Evolutionary conservation across 306 rosid genomes (phyloP).

Genomic region (Abrus pulchellus): DNA sequence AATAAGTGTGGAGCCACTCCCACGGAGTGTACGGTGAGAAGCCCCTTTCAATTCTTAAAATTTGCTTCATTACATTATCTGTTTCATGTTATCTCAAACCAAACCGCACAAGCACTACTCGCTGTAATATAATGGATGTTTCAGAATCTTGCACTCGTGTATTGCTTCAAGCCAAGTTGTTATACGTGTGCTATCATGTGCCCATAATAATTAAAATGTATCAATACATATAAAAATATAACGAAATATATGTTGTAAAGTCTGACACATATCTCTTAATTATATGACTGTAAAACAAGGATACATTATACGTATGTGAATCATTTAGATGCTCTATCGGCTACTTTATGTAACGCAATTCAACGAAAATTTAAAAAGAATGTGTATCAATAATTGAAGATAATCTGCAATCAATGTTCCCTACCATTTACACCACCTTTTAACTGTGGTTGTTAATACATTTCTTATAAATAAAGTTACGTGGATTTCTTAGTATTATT

Average conservation of each 20-base stretch:
- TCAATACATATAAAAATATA: neutral
- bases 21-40: slow-evolving; percentile 34
- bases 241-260: neutral
- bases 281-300: slow-evolving; percentile 11
- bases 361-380: neutral
- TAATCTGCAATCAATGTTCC: slow-evolving; percentile 11
- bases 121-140: slow-evolving; percentile 41
- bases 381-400: neutral
- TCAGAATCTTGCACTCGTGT: slow-evolving; percentile 50
- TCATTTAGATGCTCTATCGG: slow-evolving; percentile 20
- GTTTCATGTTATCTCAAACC: slow-evolving; percentile 23
- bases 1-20: slow-evolving; percentile 42
- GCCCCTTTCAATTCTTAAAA: slow-evolving; percentile 30
- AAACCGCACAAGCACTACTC: slow-evolving; percentile 14
- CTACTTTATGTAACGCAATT: neutral
- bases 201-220: slow-evolving; percentile 16
- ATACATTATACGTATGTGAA: neutral
- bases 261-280: slow-evolving; percentile 22
- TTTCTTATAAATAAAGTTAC: too few relatives aligned
- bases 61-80: slow-evolving; percentile 42
- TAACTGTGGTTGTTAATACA: too few relatives aligned
- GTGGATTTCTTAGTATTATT: neutral
- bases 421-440: neutral
- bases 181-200: slow-evolving; percentile 33
- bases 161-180: slow-evolving; percentile 36